Evolutionary conservation across 805 yeast species (phyloP).

Genomic region (Zygosaccharomyces bailii): DNA sequence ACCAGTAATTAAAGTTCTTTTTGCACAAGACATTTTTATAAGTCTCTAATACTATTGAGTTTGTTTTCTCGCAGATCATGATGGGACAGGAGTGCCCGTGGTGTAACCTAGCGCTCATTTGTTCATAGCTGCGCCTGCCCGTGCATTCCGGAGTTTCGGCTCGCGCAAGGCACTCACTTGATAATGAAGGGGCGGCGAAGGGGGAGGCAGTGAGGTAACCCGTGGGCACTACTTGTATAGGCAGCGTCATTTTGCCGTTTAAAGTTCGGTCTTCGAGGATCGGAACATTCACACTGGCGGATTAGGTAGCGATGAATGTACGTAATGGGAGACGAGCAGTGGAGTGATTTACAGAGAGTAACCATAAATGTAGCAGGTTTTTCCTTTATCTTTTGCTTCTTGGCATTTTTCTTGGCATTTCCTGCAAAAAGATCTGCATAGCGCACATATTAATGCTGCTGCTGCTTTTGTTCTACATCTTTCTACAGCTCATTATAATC

Average conservation of each 20-base stretch:
- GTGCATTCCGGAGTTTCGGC: too few species aligned
- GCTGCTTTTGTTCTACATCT: constrained; percentile 1
- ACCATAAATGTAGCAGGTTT: neutral
- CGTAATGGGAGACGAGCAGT: neutral
- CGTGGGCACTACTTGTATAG: too few species aligned
- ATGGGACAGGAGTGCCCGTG: too few species aligned
- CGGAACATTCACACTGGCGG: neutral
- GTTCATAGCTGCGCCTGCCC: neutral
- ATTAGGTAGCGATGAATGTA: neutral
- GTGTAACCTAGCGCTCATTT: too few species aligned
- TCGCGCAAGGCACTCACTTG: too few species aligned
- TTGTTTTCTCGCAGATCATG: too few species aligned
- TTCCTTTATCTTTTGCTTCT: neutral
- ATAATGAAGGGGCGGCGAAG: too few species aligned
- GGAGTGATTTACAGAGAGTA: neutral
- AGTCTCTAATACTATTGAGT: neutral
- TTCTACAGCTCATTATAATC: constrained; percentile 2
- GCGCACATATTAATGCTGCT: neutral
- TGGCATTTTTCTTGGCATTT: neutral
- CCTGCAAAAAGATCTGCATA: neutral
- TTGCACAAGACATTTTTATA: neutral
- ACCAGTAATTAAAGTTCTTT: neutral
- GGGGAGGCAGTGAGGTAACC: too few species aligned
- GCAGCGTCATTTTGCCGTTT: too few species aligned
- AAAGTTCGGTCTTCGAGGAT: neutral